Conservation (phyloP, 2,329 filamentous ascomycete species). For the Boeremia exigua region DNA sequence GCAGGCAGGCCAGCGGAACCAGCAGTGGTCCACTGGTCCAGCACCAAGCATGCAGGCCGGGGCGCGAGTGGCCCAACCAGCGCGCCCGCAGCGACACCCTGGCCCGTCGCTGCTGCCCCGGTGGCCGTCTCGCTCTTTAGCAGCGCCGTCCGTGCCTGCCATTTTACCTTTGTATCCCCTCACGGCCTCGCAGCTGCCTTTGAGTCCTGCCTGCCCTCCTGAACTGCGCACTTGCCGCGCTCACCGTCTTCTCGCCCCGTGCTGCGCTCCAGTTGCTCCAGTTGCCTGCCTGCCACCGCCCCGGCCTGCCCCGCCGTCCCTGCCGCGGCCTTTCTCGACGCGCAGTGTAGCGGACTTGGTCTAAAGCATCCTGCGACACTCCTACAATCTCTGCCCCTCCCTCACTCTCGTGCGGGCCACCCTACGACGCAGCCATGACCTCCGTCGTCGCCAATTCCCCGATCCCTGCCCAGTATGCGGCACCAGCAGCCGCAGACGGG, state of each 20-base stretch:
- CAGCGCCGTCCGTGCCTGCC: constrained; percentile 17
- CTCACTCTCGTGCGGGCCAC: constrained; percentile 20
- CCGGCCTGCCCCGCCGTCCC: constrained; percentile 23
- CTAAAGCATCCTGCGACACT: constrained; percentile 44
- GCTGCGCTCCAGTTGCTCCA: neutral
- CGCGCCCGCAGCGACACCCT: constrained; percentile 14
- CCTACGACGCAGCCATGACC: constrained; percentile 50
- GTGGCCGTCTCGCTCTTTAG: constrained; percentile 17
- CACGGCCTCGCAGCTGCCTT: neutral
- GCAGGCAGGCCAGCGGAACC: constrained; percentile 21
- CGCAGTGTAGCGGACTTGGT: constrained; percentile 42
- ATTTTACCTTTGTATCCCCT: constrained; percentile 16
- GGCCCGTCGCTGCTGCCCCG: constrained; percentile 17
- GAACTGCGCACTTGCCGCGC: constrained; percentile 15
- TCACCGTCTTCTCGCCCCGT: neutral
- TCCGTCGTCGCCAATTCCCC: constrained; percentile 54
- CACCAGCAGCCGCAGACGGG: constrained; percentile 44
- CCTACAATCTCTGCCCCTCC: constrained; percentile 40
- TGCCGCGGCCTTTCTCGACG: constrained; percentile 42
- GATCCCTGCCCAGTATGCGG: constrained; percentile 48
- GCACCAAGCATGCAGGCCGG: neutral
- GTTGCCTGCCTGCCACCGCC: neutral
- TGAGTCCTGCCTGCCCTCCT: constrained; percentile 14
- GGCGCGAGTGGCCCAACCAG: constrained; percentile 6
- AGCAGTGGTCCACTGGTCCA: constrained; percentile 6